These are phyloP conservation scores for Macrophomina phaseolina DNA, from an alignment of 2,329 filamentous ascomycete genomes.

Conservation along the genomic window DNA sequence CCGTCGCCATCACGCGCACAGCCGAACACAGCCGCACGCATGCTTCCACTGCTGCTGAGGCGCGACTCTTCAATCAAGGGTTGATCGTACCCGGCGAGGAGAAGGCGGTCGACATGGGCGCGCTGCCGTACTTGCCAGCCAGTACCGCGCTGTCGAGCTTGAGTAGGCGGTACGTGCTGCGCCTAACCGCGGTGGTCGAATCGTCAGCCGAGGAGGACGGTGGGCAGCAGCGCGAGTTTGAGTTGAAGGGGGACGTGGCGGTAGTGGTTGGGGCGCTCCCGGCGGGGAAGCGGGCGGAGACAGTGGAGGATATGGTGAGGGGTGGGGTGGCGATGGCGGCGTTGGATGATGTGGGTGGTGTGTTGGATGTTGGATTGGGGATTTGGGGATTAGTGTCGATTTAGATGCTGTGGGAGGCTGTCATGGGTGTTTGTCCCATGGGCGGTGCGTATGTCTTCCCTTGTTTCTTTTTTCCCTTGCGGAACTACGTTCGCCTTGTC, in stretches of 20 bases:
- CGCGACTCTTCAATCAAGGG: too few relatives aligned
- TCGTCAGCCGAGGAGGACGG: background rate
- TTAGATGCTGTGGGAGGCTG: background rate
- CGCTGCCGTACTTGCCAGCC: background rate
- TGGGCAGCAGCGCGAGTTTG: background rate
- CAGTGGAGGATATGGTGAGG: background rate
- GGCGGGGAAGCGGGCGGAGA: background rate
- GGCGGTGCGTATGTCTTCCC: too few relatives aligned
- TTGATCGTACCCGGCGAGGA: background rate
- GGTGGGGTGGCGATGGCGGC: background rate
- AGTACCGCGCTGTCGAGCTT: background rate
- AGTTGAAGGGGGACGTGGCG: background rate
- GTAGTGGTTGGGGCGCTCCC: background rate
- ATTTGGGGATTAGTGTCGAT: background rate
- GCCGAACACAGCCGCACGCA: background rate
- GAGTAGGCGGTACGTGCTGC: background rate
- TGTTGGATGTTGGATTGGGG: background rate
- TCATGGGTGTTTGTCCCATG: too few relatives aligned
- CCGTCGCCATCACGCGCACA: background rate
- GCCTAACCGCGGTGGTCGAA: background rate
- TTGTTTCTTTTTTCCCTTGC: too few relatives aligned
- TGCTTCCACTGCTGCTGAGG: background rate
- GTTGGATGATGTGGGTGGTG: background rate
- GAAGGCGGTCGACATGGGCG: background rate
- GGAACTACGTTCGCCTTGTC: too few relatives aligned